phyloP scores from a whole-genome alignment of 2,329 filamentous ascomycete genomes.

The Clarireedia sp. region DNA sequence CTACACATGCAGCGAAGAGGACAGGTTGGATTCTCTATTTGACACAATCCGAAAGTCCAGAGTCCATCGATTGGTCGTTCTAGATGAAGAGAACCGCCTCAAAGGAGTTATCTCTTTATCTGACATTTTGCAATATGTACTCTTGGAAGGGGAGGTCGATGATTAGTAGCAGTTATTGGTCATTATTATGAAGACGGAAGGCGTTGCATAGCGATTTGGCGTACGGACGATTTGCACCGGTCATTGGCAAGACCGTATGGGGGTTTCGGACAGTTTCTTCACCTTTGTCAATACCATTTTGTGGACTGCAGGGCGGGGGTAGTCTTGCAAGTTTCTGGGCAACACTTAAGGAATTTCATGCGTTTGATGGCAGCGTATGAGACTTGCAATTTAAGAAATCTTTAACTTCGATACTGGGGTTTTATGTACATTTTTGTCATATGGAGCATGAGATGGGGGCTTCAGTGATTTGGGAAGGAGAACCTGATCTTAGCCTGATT shows the following conservation, averaged over 20 bases:
- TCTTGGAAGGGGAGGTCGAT: slow-evolving; percentile 49
- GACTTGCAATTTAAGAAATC: background rate
- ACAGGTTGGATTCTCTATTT: slow-evolving; percentile 91
- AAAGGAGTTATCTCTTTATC: slow-evolving; percentile 88
- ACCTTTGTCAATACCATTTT: slow-evolving; percentile 24
- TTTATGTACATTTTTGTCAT: too few relatives aligned
- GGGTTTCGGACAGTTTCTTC: slow-evolving; percentile 3
- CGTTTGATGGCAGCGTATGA: background rate
- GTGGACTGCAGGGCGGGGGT: slow-evolving; percentile 3
- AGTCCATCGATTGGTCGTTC: slow-evolving; percentile 85
- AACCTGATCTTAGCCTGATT: background rate
- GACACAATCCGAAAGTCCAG: slow-evolving; percentile 92
- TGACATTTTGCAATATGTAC: slow-evolving; percentile 91
- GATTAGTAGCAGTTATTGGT: slow-evolving; percentile 20
- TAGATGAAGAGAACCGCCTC: slow-evolving; percentile 81
- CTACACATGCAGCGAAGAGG: slow-evolving; percentile 87
- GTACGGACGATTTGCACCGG: slow-evolving; percentile 16
- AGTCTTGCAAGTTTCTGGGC: slow-evolving; percentile 2
- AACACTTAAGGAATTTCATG: background rate
- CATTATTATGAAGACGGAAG: slow-evolving; percentile 17
- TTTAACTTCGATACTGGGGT: too few relatives aligned
- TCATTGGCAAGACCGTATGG: background rate
- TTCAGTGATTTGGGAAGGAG: background rate
- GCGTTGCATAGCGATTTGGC: slow-evolving; percentile 32
- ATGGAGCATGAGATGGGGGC: too few relatives aligned